Evolutionary conservation across 2,329 filamentous ascomycete genomes (phyloP).

Genomic region (Epichloe sibirici): DNA sequence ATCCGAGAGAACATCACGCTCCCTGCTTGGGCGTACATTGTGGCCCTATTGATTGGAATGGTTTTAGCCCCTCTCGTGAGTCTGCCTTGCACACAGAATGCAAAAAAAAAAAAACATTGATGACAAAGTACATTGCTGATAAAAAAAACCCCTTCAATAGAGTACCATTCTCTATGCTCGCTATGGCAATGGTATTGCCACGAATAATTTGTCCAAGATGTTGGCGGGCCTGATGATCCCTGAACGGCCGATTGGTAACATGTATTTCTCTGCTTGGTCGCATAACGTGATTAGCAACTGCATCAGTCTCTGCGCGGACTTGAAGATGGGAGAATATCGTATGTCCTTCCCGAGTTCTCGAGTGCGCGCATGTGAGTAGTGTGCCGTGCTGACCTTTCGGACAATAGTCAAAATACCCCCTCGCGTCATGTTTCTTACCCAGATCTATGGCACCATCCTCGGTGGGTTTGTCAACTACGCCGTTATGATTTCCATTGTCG

Average conservation of each 20-base stretch:
- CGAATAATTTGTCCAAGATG: constrained; percentile 41
- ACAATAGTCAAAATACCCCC: constrained; percentile 20
- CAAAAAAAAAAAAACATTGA: neutral
- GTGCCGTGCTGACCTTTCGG: neutral
- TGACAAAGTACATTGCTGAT: neutral
- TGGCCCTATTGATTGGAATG: constrained; percentile 18
- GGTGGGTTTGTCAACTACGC: constrained; percentile 33
- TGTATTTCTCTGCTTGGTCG: constrained; percentile 48
- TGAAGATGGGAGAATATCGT: constrained; percentile 49
- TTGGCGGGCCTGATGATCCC: constrained; percentile 39
- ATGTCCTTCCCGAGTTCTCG: constrained; percentile 11
- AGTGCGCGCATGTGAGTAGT: neutral
- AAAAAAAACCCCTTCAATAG: constrained; percentile 19
- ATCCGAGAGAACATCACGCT: constrained; percentile 24
- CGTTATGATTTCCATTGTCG: constrained; percentile 33
- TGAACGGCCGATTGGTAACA: constrained; percentile 39
- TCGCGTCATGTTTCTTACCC: constrained; percentile 26
- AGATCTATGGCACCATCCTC: constrained; percentile 28
- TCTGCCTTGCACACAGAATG: neutral
- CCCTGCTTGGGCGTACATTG: constrained; percentile 23
- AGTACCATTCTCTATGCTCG: constrained; percentile 39
- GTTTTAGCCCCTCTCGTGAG: constrained; percentile 1
- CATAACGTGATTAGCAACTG: constrained; percentile 41
- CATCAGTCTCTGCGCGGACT: constrained; percentile 37
- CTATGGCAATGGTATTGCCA: constrained; percentile 38